Base-by-base conservation (phyloP, 108 stramenopile genomes). In the Cylindrotheca closterium region DNA sequence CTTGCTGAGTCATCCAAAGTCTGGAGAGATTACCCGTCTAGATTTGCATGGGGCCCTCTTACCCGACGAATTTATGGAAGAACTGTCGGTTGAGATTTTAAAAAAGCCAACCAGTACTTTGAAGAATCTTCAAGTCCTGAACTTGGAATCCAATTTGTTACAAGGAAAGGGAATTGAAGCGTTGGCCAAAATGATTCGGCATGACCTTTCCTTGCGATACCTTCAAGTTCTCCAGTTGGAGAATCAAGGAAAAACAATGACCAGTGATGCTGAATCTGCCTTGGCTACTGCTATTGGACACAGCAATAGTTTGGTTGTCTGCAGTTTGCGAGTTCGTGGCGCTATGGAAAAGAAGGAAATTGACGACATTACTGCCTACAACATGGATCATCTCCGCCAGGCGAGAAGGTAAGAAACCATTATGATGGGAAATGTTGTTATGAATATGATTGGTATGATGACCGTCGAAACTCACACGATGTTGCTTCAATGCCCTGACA, bases 151-250 rank as follows among this genome's bases (percentile, higher is more conserved):
- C 51, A 80, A 80, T 47, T 49, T 68, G 7, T 48, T 80, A 2
- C 31, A 27, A 12, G 48, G 62, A 25, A 34, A 47, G 22, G 79
- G 79, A 26, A 51, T 75, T 5, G 49, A 47, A n/a, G 79, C 74
- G 15, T 28, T 80, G 23, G 28, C 66, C 19, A 49, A 75, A 29
- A 33, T 34, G 37, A 71, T 80, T 46, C 60, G 47, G 0, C 45
- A 59, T 54, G 46, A 51, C 2, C 32, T 61, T 15, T 55, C 52
- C 2, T 75, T 65, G 70, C 49, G 48, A 12, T 54, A 58, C 29
- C 55, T 80, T 18, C 79, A 75, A 61, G 26, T 59, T 17, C 25
- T 80, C 33, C 70, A 71, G 49, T 60, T 80, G 26, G 79, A 80
- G 23, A 80, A 80, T 47, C 79, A 80, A 34, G 70, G 62, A 28